Percentiles rank a stretch among this genome's conserved stretches.
phyloP scores from a whole-genome alignment of 176 grass and related monocot genomes.

The Phoenix dactylifera region DNA sequence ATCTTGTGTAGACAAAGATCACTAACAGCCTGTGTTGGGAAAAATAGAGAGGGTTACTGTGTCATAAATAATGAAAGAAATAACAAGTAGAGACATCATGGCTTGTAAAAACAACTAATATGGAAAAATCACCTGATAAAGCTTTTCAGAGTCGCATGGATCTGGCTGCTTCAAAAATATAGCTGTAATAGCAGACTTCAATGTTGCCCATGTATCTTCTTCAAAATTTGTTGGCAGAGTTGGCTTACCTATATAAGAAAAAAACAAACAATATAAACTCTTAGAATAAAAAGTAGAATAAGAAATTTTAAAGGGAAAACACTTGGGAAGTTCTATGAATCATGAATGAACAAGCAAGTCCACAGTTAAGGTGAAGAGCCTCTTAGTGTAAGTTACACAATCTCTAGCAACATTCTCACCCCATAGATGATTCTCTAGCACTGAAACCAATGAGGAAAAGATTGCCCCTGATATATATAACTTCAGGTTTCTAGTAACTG shows the following conservation, averaged over 20 bases:
- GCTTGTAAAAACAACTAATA: neutral
- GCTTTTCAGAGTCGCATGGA: constrained; percentile 80
- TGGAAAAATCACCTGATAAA: constrained; percentile 75
- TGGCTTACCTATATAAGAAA: constrained; percentile 52
- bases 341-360: too few species aligned
- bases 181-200: constrained; percentile 88
- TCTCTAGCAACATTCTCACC: too few species aligned
- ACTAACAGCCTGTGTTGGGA: constrained; percentile 54
- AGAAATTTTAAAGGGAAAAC: too few species aligned
- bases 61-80: neutral
- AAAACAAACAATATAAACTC: constrained; percentile 22
- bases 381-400: too few species aligned
- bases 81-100: neutral
- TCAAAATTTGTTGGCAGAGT: constrained; percentile 86
- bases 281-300: neutral
- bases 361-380: too few species aligned
- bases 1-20: constrained; percentile 88
- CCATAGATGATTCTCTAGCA: too few species aligned
- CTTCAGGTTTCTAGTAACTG: too few species aligned
- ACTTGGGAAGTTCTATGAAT: too few species aligned
- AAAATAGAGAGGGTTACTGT: neutral
- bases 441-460: too few species aligned
- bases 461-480: too few species aligned
- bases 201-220: constrained; percentile 82
- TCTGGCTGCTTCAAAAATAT: constrained; percentile 92